These are phyloP conservation scores for Adansonia gregorii DNA, from an alignment of 441 rosid genomes.

Conservation along the genomic window DNA sequence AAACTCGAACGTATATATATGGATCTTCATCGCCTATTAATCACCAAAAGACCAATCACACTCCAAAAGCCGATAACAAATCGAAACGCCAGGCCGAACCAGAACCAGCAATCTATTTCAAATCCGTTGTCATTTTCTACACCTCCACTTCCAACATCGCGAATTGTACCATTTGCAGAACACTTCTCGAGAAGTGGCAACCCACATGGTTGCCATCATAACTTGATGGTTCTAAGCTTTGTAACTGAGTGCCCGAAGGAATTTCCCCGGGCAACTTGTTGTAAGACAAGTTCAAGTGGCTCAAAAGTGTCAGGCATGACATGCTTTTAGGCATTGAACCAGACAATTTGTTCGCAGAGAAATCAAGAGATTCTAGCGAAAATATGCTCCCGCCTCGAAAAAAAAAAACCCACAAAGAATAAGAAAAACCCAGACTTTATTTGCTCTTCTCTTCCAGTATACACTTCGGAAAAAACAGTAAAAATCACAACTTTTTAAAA, in stretches of 20 bases:
- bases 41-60: conserved; percentile 20
- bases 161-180: background rate
- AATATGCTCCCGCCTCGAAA: conserved; percentile 57
- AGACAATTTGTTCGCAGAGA: conserved; percentile 23
- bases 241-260: conserved; percentile 32
- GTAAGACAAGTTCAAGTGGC: background rate
- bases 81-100: conserved; percentile 17
- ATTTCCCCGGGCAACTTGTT: conserved; percentile 32
- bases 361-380: conserved; percentile 1
- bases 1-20: background rate
- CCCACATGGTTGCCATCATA: conserved; percentile 37
- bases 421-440: background rate
- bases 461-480: background rate
- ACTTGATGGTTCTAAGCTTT: conserved; percentile 26
- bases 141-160: background rate
- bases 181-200: conserved; percentile 24
- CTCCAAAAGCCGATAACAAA: conserved; percentile 34
- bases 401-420: conserved; percentile 14
- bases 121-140: background rate
- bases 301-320: background rate
- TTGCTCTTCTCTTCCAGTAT: background rate
- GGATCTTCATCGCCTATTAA: background rate
- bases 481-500: background rate
- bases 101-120: conserved; percentile 5
- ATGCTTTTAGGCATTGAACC: conserved; percentile 25